Conservation (phyloP, 1,139 yeast genomes). For the Blastobotrys capitulatus region DNA sequence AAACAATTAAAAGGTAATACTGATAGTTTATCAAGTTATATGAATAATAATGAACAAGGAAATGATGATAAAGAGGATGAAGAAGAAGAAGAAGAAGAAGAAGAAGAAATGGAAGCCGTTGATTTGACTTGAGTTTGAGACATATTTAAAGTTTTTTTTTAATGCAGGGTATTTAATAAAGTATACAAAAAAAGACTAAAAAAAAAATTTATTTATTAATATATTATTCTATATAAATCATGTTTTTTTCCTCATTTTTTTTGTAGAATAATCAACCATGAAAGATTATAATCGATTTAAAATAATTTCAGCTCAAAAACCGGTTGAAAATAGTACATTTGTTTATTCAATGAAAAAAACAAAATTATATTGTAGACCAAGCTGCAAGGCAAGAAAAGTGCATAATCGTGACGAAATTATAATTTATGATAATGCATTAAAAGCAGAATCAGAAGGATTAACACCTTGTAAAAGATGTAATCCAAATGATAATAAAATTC, state of each 20-base stretch:
- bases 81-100: constrained; percentile 25
- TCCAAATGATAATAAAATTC: constrained; percentile 10
- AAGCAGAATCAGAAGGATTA: constrained; percentile 11
- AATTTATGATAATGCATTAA: constrained; percentile 7
- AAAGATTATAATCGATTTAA: not conserved
- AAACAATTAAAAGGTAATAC: constrained; percentile 46
- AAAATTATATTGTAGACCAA: constrained; percentile 17
- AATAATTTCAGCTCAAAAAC: not conserved
- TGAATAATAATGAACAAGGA: constrained; percentile 27
- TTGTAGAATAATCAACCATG: not conserved
- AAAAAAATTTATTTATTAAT: not conserved
- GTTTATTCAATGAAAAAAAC: not conserved
- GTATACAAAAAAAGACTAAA: not conserved
- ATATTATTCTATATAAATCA: not conserved
- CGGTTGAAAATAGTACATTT: not conserved
- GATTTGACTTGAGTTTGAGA: not conserved
- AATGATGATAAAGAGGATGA: constrained; percentile 20
- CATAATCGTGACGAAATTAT: not conserved
- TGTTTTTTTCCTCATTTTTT: not conserved
- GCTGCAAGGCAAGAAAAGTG: constrained; percentile 16
- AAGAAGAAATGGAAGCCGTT: constrained; percentile 31
- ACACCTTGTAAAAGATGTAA: constrained; percentile 19
- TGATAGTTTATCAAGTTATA: constrained; percentile 24
- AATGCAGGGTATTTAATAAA: not conserved
- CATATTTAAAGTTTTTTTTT: too few relatives aligned